Evolutionary conservation across 768 basidiomycete genomes (phyloP), one percentile per base, ranked within the genome.

Genomic region (Hemileccinum impolitum): DNA sequence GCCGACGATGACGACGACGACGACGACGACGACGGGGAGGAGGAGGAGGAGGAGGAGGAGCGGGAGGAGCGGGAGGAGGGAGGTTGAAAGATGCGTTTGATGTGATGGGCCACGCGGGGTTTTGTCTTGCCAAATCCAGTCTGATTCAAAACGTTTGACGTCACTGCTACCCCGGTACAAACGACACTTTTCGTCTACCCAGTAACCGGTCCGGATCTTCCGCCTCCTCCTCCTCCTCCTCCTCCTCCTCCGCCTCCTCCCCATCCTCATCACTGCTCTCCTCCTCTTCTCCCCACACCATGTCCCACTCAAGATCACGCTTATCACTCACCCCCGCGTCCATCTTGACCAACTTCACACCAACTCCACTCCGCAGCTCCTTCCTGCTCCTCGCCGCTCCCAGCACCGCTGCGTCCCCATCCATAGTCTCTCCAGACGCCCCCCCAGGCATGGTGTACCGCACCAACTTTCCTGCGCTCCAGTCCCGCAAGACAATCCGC

Each of bases 401-500:
- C 48, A 93, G 65, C 32, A 85, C 72, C 23, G 57, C 58, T 18
- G 72, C 74, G 64, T 89, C 82, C 19, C 68, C 71, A 23, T 63
- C 51, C 48, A 38, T 15, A 53, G 54, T 25, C 25, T 55, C 56
- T 4, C 15, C 41, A 30, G 51, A 17, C 7, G 54, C 41, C 0
- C 66, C 39, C 3, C 77, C 72, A 1, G 87, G 85, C 41, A 73
- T 66, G 6, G 86, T 82, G 69, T 87, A 94, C 51, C 86, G 79
- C 21, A 81, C 77, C 58, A 95, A 75, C 54, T 79, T 84, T 45
- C 86, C 85, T 7, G 74, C 76, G 51, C 75, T 81, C 93, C 93
- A 96, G 70, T 95, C 92, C 10, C 87, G 82, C 38, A 96, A 75
- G 32, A 96, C 75, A 50, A 86, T 75, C 18, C 87, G 84, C 13